Conservation (phyloP, 306 rosid genomes). For the Pachyrhizus erosus region DNA sequence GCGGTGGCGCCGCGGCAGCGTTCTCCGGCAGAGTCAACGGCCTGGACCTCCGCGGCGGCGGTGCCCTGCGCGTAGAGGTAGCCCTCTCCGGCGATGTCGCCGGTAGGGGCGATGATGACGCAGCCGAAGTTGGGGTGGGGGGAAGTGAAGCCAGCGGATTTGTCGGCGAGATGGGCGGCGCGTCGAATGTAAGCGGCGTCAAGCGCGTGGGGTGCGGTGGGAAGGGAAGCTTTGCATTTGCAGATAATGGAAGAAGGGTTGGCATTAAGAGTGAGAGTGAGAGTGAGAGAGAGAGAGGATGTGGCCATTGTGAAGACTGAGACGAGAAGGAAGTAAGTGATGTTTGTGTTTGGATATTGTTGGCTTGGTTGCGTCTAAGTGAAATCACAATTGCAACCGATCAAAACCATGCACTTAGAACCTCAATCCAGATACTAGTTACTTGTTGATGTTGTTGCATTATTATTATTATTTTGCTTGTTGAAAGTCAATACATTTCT, state of each 20-base stretch:
- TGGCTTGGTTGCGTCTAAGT: too few species aligned
- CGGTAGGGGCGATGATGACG: conserved; percentile 65
- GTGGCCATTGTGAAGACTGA: conserved; percentile 45
- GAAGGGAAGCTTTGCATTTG: conserved; percentile 52
- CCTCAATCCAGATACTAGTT: too few species aligned
- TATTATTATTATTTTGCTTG: too few species aligned
- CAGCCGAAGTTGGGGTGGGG: conserved; percentile 97
- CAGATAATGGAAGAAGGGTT: conserved; percentile 51
- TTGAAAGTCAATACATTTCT: too few species aligned
- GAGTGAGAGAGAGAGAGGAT: conserved; percentile 42
- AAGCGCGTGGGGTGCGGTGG: conserved; percentile 35
- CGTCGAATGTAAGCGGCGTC: conserved; percentile 68
- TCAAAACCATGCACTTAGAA: too few species aligned
- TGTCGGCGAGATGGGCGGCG: conserved; percentile 75
- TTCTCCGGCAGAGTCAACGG: conserved; percentile 67
- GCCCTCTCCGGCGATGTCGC: conserved; percentile 75
- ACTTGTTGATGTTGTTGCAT: too few species aligned
- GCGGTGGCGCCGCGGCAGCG: conserved; percentile 66
- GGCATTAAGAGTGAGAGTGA: conserved; percentile 35
- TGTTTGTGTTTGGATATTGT: too few species aligned
- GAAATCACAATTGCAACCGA: too few species aligned
- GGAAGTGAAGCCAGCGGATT: conserved; percentile 82
- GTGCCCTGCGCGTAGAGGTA: conserved; percentile 93
- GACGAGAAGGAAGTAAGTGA: too few species aligned
- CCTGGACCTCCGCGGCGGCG: conserved; percentile 79